A percentile compares a stretch with the other conserved stretches of the same genome.
Evolutionary conservation across 2,329 filamentous ascomycete species (phyloP).

Genomic region (Xylaria sp.): DNA sequence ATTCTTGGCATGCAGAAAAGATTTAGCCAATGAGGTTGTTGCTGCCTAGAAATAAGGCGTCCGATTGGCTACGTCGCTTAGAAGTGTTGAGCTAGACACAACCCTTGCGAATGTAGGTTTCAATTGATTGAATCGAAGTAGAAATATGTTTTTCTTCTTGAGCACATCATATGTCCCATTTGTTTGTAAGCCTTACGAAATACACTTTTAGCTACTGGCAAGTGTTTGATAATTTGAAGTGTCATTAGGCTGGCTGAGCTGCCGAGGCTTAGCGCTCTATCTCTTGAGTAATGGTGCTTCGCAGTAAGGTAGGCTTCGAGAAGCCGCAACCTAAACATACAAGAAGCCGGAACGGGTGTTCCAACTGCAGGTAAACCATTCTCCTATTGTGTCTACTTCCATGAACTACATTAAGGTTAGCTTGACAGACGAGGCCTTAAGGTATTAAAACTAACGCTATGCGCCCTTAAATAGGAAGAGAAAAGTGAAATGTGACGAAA

Average conservation of each 20-base stretch:
- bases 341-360: background rate
- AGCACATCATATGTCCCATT: background rate
- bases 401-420: background rate
- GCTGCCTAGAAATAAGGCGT: background rate
- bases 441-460: background rate
- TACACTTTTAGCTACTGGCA: too few relatives aligned
- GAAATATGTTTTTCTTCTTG: too few relatives aligned
- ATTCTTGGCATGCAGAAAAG: background rate
- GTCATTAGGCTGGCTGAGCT: background rate
- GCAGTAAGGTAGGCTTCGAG: background rate
- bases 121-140: too few relatives aligned
- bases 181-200: background rate
- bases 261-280: background rate
- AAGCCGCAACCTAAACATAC: background rate
- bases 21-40: constrained; percentile 9
- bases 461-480: background rate
- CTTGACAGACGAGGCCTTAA: background rate
- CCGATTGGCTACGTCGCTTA: constrained; percentile 8
- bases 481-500: background rate
- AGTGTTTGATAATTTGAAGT: background rate
- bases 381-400: background rate
- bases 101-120: too few relatives aligned
- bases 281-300: background rate
- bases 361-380: background rate
- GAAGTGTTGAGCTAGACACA: background rate